Evolutionary conservation across 2,329 filamentous ascomycete species (phyloP).

Genomic region (Sarocladiaceae sp.): DNA sequence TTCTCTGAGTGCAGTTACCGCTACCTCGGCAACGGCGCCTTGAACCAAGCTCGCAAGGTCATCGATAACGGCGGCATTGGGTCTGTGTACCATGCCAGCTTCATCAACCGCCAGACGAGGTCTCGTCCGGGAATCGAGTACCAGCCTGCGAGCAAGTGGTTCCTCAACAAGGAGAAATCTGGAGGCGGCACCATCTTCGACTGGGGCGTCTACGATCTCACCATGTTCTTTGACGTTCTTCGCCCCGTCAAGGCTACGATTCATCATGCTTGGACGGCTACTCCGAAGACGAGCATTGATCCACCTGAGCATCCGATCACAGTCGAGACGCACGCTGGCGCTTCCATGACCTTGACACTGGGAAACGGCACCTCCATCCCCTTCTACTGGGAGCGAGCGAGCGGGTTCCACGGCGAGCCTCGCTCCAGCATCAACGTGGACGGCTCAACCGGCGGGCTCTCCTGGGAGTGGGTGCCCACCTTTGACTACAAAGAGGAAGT

Average conservation of each 20-base stretch:
- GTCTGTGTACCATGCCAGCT: not conserved
- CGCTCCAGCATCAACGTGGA: slow-evolving; percentile 1
- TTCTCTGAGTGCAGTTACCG: not conserved
- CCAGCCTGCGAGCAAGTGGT: not conserved
- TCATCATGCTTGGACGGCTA: slow-evolving; percentile 6
- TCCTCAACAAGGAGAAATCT: slow-evolving; percentile 5
- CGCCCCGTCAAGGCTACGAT: slow-evolving; percentile 3
- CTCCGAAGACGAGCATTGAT: slow-evolving; percentile 6
- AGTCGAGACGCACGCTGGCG: not conserved
- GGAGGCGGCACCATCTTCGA: slow-evolving; percentile 8
- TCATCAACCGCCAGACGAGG: slow-evolving; percentile 1
- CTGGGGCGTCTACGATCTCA: slow-evolving; percentile 11
- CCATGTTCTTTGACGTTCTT: slow-evolving; percentile 11
- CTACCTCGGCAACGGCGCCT: slow-evolving; percentile 25
- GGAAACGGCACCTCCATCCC: not conserved
- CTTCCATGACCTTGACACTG: not conserved
- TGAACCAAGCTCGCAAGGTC: slow-evolving; percentile 6
- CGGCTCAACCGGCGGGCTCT: slow-evolving; percentile 5
- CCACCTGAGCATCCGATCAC: not conserved
- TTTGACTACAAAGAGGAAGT: slow-evolving; percentile 8
- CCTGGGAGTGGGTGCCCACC: slow-evolving; percentile 9
- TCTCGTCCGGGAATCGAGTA: not conserved
- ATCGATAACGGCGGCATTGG: not conserved
- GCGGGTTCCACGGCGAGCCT: slow-evolving; percentile 9
- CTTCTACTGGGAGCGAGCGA: slow-evolving; percentile 9